Percentiles rank a stretch among this genome's conserved stretches.
These are phyloP conservation scores for Rhynchospora tenuis DNA, from an alignment of 176 grass and related monocot genomes.

Conservation along the genomic window DNA sequence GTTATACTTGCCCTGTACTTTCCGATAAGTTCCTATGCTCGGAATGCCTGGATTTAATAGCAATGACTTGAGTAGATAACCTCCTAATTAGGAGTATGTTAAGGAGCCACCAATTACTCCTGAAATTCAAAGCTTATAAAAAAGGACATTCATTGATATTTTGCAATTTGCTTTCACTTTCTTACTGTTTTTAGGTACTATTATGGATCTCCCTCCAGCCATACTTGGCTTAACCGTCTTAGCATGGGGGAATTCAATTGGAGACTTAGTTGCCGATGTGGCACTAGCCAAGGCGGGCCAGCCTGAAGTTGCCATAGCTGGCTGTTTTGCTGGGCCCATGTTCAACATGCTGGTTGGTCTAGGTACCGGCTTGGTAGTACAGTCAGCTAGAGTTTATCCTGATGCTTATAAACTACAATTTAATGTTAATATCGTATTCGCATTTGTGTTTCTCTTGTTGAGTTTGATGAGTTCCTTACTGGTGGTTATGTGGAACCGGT, in stretches of 20 bases:
- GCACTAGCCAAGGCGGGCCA: conserved; percentile 62
- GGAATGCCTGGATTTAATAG: neutral
- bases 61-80: neutral
- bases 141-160: neutral
- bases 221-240: conserved; percentile 89
- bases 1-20: neutral
- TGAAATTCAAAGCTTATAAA: neutral
- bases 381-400: conserved; percentile 73
- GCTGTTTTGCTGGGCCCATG: conserved; percentile 95
- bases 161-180: conserved; percentile 19
- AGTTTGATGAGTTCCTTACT: conserved; percentile 87
- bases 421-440: conserved; percentile 70
- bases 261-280: conserved; percentile 79
- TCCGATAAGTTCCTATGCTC: neutral
- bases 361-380: conserved; percentile 64
- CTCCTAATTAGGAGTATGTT: neutral
- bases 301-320: conserved; percentile 72
- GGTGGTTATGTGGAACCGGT: conserved; percentile 72
- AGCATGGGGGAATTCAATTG: conserved; percentile 93
- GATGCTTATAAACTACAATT: conserved; percentile 70
- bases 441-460: conserved; percentile 82
- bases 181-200: conserved; percentile 50
- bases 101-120: neutral
- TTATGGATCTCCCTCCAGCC: conserved; percentile 71
- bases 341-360: conserved; percentile 94